These are phyloP conservation scores for Falciphora oryzae DNA, from an alignment of 2,329 filamentous ascomycete species.

Conservation along the genomic window DNA sequence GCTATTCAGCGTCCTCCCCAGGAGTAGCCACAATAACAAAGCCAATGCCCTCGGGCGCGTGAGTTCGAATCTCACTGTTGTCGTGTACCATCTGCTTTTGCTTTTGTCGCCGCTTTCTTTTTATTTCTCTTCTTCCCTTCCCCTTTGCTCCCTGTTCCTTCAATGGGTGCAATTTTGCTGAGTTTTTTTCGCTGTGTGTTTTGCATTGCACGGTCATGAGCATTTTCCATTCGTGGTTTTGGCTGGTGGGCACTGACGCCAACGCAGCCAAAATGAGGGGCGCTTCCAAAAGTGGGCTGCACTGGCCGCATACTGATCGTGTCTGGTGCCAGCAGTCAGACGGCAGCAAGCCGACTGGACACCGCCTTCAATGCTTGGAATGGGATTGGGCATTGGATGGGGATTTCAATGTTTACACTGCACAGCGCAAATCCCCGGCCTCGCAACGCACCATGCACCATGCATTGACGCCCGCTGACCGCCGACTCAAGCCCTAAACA, in stretches of 20 bases:
- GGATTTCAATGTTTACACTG: not conserved
- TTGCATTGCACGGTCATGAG: too few relatives aligned
- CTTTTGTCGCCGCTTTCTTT: not conserved
- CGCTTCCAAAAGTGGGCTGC: too few relatives aligned
- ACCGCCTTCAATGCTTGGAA: not conserved
- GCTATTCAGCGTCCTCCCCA: slow-evolving; percentile 4
- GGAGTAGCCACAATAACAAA: slow-evolving; percentile 2
- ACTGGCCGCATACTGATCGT: too few relatives aligned
- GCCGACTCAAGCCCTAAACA: not conserved
- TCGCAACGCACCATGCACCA: not conserved
- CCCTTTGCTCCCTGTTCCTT: too few relatives aligned
- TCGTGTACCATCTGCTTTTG: slow-evolving; percentile 4
- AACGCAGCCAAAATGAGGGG: not conserved
- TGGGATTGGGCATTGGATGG: not conserved
- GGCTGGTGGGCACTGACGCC: too few relatives aligned
- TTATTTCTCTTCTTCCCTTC: not conserved
- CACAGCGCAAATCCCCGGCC: not conserved
- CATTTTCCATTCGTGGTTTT: not conserved
- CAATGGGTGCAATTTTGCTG: too few relatives aligned
- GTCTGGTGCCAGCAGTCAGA: too few relatives aligned
- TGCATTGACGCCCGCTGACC: not conserved
- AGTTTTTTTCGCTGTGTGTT: too few relatives aligned
- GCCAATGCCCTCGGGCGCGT: slow-evolving; percentile 13
- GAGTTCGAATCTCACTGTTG: slow-evolving; percentile 18
- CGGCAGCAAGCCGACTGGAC: not conserved